Evolutionary conservation across 495 filamentous ascomycete species (phyloP), one percentile per base, ranked within the genome.

Genomic region (Lasiosphaeria ovina): DNA sequence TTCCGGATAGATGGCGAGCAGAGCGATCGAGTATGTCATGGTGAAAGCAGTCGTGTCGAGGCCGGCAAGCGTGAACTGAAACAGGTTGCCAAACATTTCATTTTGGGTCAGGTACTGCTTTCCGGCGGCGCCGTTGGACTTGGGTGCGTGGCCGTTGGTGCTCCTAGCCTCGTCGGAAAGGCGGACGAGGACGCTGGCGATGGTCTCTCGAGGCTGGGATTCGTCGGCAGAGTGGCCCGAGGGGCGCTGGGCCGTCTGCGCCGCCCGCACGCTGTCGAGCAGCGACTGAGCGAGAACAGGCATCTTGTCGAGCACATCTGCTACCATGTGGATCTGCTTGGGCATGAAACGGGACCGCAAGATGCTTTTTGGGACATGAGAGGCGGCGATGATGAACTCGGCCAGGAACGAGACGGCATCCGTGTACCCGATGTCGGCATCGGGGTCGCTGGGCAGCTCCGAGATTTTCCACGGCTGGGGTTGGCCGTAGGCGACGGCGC

Each of bases 21-120:
- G 61, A 0, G 69, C 61, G 6, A 82, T 54, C 1, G 80, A 72
- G 59, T 74, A 79, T 0, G 75, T 64, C 35, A 84, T 58, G 0
- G 79, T 80, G 47, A 73, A 79, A 2, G 79, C 78, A 0, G 80
- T 82, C 0, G 81, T 82, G 52, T 84, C 80, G 58, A 76, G 78
- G 3, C 81, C 82, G 1, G 81, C 82, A 6, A 70, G 66, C 24
- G 71, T 82, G 61, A 82, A 83, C 16, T 79, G 65, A 59, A 80
- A 84, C 8, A 83, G 66, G 53, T 81, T 81, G 17, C 81, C 77
- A 11, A 65, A 69, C 32, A 81, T 76, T 60, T 81, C 79, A 0
- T 77, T 72, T 35, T 77, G 71, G 8, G 50, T 76, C 49, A 75
- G 70, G 36, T 55, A 63, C 61, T 59, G 61, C 47, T 31, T 31